These are phyloP conservation scores for Saccharomycopsis crataegensis DNA, from an alignment of 1,139 yeast genomes.

Conservation along the genomic window DNA sequence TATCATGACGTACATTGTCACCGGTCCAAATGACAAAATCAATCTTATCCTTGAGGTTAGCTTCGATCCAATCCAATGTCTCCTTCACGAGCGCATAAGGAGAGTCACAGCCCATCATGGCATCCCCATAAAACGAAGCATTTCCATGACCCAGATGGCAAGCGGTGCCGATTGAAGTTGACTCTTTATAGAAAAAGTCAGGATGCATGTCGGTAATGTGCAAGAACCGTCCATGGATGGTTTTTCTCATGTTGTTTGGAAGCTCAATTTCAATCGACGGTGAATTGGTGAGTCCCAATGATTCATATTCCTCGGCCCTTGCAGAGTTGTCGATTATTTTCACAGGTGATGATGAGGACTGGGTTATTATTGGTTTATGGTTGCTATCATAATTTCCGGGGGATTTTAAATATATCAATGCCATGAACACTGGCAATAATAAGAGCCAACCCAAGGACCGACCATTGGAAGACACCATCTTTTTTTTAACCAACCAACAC, in stretches of 20 bases:
- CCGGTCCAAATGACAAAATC: slow-evolving; percentile 91
- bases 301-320: not conserved
- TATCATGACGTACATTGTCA: slow-evolving; percentile 80
- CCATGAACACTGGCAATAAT: too few relatives aligned
- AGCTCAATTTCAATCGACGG: slow-evolving; percentile 8
- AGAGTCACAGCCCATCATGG: slow-evolving; percentile 62
- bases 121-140: slow-evolving; percentile 70
- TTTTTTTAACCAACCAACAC: too few relatives aligned
- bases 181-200: slow-evolving; percentile 58
- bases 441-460: too few relatives aligned
- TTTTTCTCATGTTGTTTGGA: slow-evolving; percentile 18
- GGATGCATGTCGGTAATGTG: slow-evolving; percentile 86
- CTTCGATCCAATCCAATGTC: slow-evolving; percentile 60
- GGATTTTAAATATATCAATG: too few relatives aligned
- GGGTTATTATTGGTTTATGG: too few relatives aligned
- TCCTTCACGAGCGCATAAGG: slow-evolving; percentile 54
- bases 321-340: not conserved
- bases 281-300: slow-evolving; percentile 1
- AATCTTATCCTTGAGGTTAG: slow-evolving; percentile 60
- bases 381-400: too few relatives aligned
- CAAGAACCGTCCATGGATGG: slow-evolving; percentile 63
- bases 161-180: slow-evolving; percentile 37
- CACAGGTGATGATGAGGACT: not conserved
- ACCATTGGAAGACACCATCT: too few relatives aligned
- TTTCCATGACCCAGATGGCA: slow-evolving; percentile 49